phyloP scores from a whole-genome alignment of 75 land plant genomes.

The Cupressus sempervirens region DNA sequence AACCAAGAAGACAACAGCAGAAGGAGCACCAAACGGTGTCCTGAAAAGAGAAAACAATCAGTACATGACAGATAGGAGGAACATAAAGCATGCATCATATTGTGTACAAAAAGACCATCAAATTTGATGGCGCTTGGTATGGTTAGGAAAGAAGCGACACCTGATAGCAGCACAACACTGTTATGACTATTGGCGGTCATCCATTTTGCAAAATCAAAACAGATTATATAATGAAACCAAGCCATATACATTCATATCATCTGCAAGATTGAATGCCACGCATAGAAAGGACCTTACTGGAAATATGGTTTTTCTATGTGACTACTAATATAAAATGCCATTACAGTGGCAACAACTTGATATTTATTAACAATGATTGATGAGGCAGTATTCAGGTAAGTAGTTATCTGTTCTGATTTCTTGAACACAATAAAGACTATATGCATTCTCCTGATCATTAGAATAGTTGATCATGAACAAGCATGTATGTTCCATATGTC shows the following conservation, averaged over 20 bases:
- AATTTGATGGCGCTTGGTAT: neutral
- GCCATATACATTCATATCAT: neutral
- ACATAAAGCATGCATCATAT: neutral
- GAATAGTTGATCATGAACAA: neutral
- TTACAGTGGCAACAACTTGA: neutral
- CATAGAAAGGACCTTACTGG: conserved; percentile 1
- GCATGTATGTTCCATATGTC: neutral
- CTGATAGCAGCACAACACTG: neutral
- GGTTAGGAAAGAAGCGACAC: neutral
- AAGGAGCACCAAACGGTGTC: too few species aligned
- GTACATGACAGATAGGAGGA: neutral
- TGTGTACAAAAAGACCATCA: neutral
- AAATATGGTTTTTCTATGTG: neutral
- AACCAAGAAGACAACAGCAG: too few species aligned
- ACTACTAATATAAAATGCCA: neutral
- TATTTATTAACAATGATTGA: neutral
- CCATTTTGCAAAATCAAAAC: neutral
- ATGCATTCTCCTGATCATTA: neutral
- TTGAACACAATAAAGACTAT: neutral
- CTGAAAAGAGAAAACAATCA: neutral
- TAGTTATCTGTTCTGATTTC: neutral
- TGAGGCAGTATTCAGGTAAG: neutral
- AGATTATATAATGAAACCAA: neutral
- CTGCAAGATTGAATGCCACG: too few species aligned
- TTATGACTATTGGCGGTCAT: neutral